Evolutionary conservation across 2,329 filamentous ascomycete species (phyloP).

Genomic region (Aspergillus caelatus): DNA sequence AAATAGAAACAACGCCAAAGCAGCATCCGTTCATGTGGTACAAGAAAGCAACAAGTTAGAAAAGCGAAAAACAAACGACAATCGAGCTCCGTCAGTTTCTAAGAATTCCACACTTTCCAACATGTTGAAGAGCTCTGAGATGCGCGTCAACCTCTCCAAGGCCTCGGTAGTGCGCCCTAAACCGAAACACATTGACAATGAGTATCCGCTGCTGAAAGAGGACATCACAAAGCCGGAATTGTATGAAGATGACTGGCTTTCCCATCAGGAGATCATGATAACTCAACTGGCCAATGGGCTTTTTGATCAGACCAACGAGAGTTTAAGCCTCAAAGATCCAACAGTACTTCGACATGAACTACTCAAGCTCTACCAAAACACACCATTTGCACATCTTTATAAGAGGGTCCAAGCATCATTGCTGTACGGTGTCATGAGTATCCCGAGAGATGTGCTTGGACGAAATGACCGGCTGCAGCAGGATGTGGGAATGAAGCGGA

Average conservation of each 20-base stretch:
- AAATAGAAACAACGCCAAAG: slow-evolving; percentile 17
- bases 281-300: slow-evolving; percentile 63
- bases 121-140: slow-evolving; percentile 20
- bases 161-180: slow-evolving; percentile 36
- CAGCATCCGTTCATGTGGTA: not conserved
- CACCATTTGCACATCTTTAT: slow-evolving; percentile 54
- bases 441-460: slow-evolving; percentile 55
- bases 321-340: slow-evolving; percentile 25
- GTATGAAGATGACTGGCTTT: slow-evolving; percentile 66
- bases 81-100: slow-evolving; percentile 8
- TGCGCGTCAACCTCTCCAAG: slow-evolving; percentile 29
- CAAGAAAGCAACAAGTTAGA: not conserved
- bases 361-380: slow-evolving; percentile 57
- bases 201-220: slow-evolving; percentile 58
- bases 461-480: slow-evolving; percentile 52
- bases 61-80: not conserved
- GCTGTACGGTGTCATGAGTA: slow-evolving; percentile 59
- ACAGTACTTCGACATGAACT: slow-evolving; percentile 50
- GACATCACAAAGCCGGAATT: slow-evolving; percentile 59
- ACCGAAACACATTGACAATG: slow-evolving; percentile 26
- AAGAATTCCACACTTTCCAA: slow-evolving; percentile 18
- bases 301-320: slow-evolving; percentile 45
- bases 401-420: slow-evolving; percentile 62
- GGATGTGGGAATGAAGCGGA: slow-evolving; percentile 61
- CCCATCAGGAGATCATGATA: slow-evolving; percentile 63